Evolutionary conservation across 75 land plant species (phyloP), one percentile per base, ranked within the genome.

Genomic region (Sequoia sempervirens): DNA sequence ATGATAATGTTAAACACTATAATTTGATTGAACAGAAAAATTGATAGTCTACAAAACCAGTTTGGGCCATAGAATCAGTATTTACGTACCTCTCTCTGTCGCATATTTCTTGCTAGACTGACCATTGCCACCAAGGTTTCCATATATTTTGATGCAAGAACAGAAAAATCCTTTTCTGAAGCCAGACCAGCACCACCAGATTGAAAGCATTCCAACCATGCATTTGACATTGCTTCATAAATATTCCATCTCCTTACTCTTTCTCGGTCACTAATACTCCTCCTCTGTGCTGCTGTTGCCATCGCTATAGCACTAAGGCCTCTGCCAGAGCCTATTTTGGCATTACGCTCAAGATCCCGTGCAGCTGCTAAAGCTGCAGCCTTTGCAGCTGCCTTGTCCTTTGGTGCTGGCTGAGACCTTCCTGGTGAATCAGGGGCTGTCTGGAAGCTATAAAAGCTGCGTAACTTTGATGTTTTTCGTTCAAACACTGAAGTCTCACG

Each of bases 251-350:
- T 86, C 85, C 85, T 89, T 34, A 90, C 95, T 83, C 99, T 90
- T 23, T 95, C 99, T 41, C 83, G 81, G 83, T 98, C 97, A 87
- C 95, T 89, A 37, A 81, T 38, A 80, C 87, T 90, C 87, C 99
- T 92, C 80, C 99, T 88, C 76, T 98, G 99, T 32, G 92, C 93
- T 52, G 99, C 93, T 50, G 99, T 96, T 66, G 99, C 99, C 99
- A 98, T 98, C 58, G 99, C 99, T 26, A 98, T 97, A 70, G 99
- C 99, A 86, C 95, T 96, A 23, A 98, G 92, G 74, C 99, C 99
- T 70, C 99, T 92, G 32, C 97, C 99, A 80, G 99, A 93, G 64
- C 99, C 99, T 87, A 98, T 95, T 84, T 96, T 96, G 9, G 99
- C 99, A 86, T 89, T 92, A 68, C 99, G 91, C 74, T 98, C 99